These are phyloP conservation scores for Fonsecaea nubica DNA, from an alignment of 2,329 filamentous ascomycete genomes.

Conservation along the genomic window DNA sequence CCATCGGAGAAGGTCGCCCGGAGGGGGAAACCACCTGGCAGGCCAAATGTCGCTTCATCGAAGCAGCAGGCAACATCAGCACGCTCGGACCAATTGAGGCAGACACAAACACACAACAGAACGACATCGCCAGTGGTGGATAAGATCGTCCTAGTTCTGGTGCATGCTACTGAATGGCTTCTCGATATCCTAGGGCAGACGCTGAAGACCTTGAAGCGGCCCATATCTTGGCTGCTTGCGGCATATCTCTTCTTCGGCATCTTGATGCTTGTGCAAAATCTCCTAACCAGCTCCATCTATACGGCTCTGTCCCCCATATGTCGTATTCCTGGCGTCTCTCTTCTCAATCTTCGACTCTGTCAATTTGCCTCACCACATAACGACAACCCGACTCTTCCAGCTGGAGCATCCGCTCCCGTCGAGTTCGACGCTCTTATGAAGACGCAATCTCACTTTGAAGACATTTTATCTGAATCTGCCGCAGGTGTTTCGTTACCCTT, in stretches of 20 bases:
- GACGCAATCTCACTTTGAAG: slow-evolving; percentile 77
- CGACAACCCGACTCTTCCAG: slow-evolving; percentile 35
- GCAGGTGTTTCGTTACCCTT: slow-evolving; percentile 72
- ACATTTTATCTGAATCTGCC: slow-evolving; percentile 72
- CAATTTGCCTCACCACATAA: slow-evolving; percentile 25
- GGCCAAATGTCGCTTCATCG: slow-evolving; percentile 8
- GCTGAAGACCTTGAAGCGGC: slow-evolving; percentile 67
- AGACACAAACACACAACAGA: neutral
- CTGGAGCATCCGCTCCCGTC: slow-evolving; percentile 49
- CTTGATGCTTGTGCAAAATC: slow-evolving; percentile 65
- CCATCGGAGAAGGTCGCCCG: slow-evolving; percentile 19
- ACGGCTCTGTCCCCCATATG: slow-evolving; percentile 73
- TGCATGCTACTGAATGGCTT: slow-evolving; percentile 26
- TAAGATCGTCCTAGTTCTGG: slow-evolving; percentile 17
- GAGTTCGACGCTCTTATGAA: slow-evolving; percentile 79
- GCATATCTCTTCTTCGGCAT: slow-evolving; percentile 67
- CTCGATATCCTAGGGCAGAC: slow-evolving; percentile 50
- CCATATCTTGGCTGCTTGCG: slow-evolving; percentile 67
- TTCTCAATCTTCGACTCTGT: slow-evolving; percentile 71
- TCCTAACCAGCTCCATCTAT: slow-evolving; percentile 66
- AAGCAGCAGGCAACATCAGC: slow-evolving; percentile 7
- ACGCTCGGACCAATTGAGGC: slow-evolving; percentile 2
- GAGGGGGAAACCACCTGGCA: slow-evolving; percentile 16
- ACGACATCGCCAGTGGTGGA: slow-evolving; percentile 19
- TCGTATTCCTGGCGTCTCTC: slow-evolving; percentile 68